Evolutionary conservation across 2,329 filamentous ascomycete genomes (phyloP).

Genomic region (Lomentospora prolificans): DNA sequence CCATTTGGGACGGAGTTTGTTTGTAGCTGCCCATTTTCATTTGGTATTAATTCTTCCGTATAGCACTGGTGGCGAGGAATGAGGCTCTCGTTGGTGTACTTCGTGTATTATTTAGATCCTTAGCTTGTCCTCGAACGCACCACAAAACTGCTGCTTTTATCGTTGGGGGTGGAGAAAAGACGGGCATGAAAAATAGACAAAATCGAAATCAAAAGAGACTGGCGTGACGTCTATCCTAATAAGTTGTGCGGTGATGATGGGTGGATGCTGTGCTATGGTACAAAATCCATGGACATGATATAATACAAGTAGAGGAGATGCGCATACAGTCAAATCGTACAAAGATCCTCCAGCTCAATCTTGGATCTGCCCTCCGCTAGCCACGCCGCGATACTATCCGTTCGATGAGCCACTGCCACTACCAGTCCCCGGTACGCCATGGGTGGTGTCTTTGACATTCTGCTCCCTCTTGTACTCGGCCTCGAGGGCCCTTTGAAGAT

Average conservation of each 20-base stretch:
- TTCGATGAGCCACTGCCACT: background rate
- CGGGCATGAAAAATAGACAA: background rate
- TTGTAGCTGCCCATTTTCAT: background rate
- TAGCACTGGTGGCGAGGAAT: too few species aligned
- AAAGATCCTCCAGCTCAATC: background rate
- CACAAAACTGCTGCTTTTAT: background rate
- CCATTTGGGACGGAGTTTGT: background rate
- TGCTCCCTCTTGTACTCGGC: constrained; percentile 86
- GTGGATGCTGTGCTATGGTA: background rate
- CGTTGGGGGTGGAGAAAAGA: constrained; percentile 2
- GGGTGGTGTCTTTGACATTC: constrained; percentile 49
- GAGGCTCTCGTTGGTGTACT: background rate
- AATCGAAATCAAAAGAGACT: background rate
- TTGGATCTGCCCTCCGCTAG: too few species aligned
- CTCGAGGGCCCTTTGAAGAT: constrained; percentile 78
- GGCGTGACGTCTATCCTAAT: too few species aligned
- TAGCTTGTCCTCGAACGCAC: background rate
- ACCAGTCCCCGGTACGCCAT: background rate
- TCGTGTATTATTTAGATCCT: background rate
- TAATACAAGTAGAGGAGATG: background rate
- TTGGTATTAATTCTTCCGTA: too few species aligned
- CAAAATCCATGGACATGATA: background rate
- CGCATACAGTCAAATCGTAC: background rate
- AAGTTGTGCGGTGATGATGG: too few species aligned
- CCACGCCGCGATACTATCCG: background rate